Evolutionary conservation across 345 rosid species (phyloP).

Genomic region (Salix purpurea): DNA sequence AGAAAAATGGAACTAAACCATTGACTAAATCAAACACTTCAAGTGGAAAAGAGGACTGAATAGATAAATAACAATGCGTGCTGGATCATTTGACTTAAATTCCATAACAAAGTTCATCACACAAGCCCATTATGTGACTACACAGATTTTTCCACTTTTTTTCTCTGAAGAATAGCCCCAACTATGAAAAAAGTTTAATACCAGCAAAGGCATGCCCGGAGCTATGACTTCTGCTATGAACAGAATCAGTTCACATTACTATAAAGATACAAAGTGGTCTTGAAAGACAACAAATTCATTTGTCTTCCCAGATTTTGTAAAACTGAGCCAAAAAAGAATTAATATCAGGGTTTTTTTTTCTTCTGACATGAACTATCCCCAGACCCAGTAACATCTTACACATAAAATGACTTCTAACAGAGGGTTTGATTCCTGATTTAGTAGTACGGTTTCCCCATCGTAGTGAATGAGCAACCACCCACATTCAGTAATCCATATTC

Average conservation of each 20-base stretch:
- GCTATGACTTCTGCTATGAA: neutral
- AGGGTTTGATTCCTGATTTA: too few relatives aligned
- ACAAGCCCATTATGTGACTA: too few relatives aligned
- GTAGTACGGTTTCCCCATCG: neutral
- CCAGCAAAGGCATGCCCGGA: neutral
- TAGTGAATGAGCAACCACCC: neutral
- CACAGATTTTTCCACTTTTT: too few relatives aligned
- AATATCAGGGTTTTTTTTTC: neutral
- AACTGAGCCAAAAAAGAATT: neutral
- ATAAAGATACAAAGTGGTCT: neutral
- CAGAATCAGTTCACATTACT: neutral
- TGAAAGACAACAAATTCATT: neutral
- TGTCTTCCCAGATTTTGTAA: neutral
- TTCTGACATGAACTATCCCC: too few relatives aligned
- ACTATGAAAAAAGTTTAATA: too few relatives aligned
- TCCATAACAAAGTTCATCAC: too few relatives aligned
- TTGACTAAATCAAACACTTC: neutral
- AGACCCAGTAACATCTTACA: neutral
- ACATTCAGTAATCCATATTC: neutral
- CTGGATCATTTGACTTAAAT: neutral
- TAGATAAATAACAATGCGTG: neutral
- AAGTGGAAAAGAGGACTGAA: neutral
- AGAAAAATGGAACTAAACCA: too few relatives aligned
- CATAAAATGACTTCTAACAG: neutral
- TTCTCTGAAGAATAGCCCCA: too few relatives aligned